phyloP scores from a whole-genome alignment of 2,329 filamentous ascomycete genomes.

The Aspergillus uvarum region DNA sequence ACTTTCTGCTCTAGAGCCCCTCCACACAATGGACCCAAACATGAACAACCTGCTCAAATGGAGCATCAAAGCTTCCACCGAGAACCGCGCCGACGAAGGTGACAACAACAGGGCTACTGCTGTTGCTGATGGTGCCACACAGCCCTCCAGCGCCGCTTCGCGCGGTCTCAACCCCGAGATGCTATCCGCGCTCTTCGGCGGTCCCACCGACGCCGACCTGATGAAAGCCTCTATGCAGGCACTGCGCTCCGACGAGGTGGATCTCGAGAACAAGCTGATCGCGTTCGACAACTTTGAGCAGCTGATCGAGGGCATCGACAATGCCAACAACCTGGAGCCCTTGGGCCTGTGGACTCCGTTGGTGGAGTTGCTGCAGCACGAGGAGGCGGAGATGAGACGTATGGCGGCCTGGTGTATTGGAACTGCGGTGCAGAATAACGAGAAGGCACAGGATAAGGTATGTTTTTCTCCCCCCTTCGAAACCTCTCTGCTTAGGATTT shows the following conservation, averaged over 20 bases:
- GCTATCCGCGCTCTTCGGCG: slow-evolving; percentile 74
- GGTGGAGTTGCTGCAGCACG: slow-evolving; percentile 66
- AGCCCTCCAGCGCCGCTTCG: slow-evolving; percentile 25
- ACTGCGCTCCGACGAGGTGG: slow-evolving; percentile 65
- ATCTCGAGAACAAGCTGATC: slow-evolving; percentile 72
- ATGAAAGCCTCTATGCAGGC: slow-evolving; percentile 84
- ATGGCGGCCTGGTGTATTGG: slow-evolving; percentile 95
- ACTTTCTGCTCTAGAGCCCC: slow-evolving; percentile 9
- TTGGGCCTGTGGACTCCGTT: slow-evolving; percentile 81
- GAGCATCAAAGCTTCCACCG: slow-evolving; percentile 64
- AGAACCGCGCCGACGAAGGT: slow-evolving; percentile 34
- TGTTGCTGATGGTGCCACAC: slow-evolving; percentile 31
- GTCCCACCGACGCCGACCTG: slow-evolving; percentile 83
- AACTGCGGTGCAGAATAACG: slow-evolving; percentile 95
- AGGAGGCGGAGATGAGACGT: slow-evolving; percentile 69
- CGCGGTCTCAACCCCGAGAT: slow-evolving; percentile 64
- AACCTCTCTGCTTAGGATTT: too few species aligned
- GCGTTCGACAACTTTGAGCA: slow-evolving; percentile 97
- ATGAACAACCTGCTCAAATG: slow-evolving; percentile 80
- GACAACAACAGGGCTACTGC: slow-evolving; percentile 32
- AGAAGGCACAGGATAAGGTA: slow-evolving; percentile 73
- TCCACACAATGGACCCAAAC: slow-evolving; percentile 56
- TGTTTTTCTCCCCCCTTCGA: slow-evolving; percentile 21
- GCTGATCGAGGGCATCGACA: slow-evolving; percentile 88
- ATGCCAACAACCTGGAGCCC: slow-evolving; percentile 87